Evolutionary conservation across 352 stramenopile species (phyloP).

Genomic region (Phytophthora brassicae): DNA sequence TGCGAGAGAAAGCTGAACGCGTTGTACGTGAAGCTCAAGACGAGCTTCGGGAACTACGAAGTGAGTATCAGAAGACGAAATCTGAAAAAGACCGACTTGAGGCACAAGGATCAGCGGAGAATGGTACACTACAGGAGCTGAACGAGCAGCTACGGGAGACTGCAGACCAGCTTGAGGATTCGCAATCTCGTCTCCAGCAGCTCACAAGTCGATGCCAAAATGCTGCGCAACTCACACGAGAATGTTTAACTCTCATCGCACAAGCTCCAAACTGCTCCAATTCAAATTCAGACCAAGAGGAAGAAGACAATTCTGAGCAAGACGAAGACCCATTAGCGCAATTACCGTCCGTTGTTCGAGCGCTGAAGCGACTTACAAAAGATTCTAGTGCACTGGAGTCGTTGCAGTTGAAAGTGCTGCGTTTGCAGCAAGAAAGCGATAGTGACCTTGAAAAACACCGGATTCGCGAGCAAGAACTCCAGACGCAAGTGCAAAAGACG

Average conservation of each 20-base stretch:
- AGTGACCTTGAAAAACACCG: constrained; percentile 38
- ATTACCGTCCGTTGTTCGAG: constrained; percentile 21
- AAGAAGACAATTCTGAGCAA: constrained; percentile 6
- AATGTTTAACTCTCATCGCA: constrained; percentile 38
- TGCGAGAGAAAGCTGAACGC: constrained; percentile 26
- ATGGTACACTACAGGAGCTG: constrained; percentile 52
- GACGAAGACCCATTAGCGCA: constrained; percentile 13
- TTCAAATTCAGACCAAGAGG: constrained; percentile 9
- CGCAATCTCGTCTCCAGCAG: constrained; percentile 35
- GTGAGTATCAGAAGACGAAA: constrained; percentile 33
- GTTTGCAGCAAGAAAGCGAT: constrained; percentile 51
- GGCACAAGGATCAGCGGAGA: constrained; percentile 47
- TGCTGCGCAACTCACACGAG: constrained; percentile 21
- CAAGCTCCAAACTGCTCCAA: constrained; percentile 1
- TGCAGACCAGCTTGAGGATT: constrained; percentile 36
- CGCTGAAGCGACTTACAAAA: constrained; percentile 28
- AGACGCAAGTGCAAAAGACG: constrained; percentile 30
- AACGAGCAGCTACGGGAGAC: constrained; percentile 56
- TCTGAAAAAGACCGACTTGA: constrained; percentile 50
- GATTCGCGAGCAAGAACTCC: constrained; percentile 47
- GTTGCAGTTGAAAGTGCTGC: constrained; percentile 50
- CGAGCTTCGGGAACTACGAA: constrained; percentile 38
- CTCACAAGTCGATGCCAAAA: constrained; percentile 36
- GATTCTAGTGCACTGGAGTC: constrained; percentile 34
- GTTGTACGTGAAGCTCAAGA: constrained; percentile 29